Conservation (phyloP, 306 rosid species). For the Urtica urens region DNA sequence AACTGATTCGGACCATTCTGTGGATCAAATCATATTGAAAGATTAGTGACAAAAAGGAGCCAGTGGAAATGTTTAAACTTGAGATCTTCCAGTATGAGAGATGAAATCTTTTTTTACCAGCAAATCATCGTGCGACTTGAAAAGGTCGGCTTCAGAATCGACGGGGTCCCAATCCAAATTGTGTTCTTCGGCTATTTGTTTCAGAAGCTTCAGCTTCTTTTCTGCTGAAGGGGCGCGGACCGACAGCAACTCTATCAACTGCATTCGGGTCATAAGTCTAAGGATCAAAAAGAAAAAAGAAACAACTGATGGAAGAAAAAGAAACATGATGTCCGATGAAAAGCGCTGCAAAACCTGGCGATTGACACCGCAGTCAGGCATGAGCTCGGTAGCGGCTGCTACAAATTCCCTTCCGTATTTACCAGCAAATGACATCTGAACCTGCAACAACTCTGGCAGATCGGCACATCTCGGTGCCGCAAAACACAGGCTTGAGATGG, state of each 20-base stretch:
- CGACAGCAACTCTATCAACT: conserved; percentile 84
- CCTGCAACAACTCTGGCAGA: conserved; percentile 83
- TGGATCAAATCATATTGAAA: conserved; percentile 21
- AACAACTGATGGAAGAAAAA: neutral
- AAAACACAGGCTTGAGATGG: conserved; percentile 85
- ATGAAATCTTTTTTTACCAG: conserved; percentile 33
- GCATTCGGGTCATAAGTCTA: conserved; percentile 15
- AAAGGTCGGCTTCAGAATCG: conserved; percentile 64
- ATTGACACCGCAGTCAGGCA: conserved; percentile 87
- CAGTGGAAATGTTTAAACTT: neutral
- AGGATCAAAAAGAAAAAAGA: conserved; percentile 15
- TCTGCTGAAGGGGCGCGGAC: conserved; percentile 85
- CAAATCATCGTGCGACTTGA: conserved; percentile 72
- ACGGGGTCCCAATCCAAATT: conserved; percentile 93
- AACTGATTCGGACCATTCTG: conserved; percentile 70
- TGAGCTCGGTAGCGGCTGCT: conserved; percentile 78
- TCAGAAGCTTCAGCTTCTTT: conserved; percentile 74
- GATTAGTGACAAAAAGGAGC: conserved; percentile 5
- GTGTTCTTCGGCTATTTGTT: conserved; percentile 90
- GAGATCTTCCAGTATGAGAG: no score
- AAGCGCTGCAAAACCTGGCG: conserved; percentile 61
- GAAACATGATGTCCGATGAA: neutral
- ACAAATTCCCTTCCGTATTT: conserved; percentile 90
- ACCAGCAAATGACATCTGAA: conserved; percentile 59
- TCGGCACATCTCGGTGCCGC: conserved; percentile 97